Base-by-base conservation (phyloP, 2,329 filamentous ascomycete genomes). In the Pseudogymnoascus sp. region DNA sequence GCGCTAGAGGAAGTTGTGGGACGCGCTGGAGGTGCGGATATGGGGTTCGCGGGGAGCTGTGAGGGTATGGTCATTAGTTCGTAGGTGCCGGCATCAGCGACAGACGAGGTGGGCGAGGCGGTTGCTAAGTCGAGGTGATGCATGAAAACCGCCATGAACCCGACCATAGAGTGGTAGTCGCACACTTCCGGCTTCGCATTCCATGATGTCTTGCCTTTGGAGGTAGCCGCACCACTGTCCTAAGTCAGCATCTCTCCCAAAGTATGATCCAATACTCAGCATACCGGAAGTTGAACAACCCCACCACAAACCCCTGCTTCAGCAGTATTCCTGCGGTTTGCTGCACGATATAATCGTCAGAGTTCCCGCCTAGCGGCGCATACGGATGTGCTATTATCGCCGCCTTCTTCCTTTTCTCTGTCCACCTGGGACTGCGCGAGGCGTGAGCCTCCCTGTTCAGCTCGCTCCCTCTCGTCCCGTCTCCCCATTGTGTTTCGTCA, bases 211-310 rank as follows among this genome's bases (percentile, higher is more conserved):
- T 82, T 82, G 4, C 92, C 92, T 61, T 84, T 83, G 0, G 91
- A 94, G 26, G 80, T 80, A 26, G 84, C 83, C 0, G 91, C 91
- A 59, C 93, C 93, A 75, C 92, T 95, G 65, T 3, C 26, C 26
- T 43, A 33, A 23, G 61, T 59, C 12, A 62, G 59, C 35, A 69
- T 14, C 39, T 19, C 43, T 26, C 39, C 14, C 4, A 61, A 41
- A 41, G 31, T 33, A 38, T 23, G 19, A 66, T 61, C 77, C 23
- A 52, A 52, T 16, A 26, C 26, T 52, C 26, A 16, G 4, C 14
- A 31, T 52, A 92, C 89, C 92, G 83, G 73, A 97, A 97, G 71
- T 97, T 97, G 75, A 97, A 97, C 0, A 91, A 96, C 6, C 83
- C 87, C 2, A 97, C 88, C 1, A 96, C 73, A 69, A 85, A 95